Evolutionary conservation across 2,329 filamentous ascomycete species (phyloP).

Genomic region (Ceratocystis alfenasii): DNA sequence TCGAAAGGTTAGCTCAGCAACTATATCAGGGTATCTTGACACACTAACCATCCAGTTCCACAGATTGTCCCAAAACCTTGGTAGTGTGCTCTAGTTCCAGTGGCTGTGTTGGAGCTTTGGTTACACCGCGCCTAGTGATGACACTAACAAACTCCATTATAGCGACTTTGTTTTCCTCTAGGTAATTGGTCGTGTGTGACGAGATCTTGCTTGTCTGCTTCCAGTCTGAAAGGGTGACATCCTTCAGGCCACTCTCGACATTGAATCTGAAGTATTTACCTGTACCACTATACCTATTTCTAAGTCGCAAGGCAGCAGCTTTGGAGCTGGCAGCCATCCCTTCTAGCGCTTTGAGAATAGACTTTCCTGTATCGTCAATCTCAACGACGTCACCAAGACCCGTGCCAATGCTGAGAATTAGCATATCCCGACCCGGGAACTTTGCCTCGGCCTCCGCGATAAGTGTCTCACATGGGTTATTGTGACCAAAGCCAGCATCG

Average conservation of each 20-base stretch:
- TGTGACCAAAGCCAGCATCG: slow-evolving; percentile 26
- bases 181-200: slow-evolving; percentile 25
- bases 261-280: slow-evolving; percentile 26
- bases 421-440: slow-evolving; percentile 24
- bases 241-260: slow-evolving; percentile 26
- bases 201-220: slow-evolving; percentile 25
- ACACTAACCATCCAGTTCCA: neutral
- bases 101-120: no score
- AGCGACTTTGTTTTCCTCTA: slow-evolving; percentile 17
- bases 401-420: slow-evolving; percentile 27
- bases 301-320: neutral
- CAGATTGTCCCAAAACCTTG: neutral
- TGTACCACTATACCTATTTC: slow-evolving; percentile 23
- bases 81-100: no score
- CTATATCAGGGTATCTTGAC: neutral
- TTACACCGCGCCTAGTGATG: neutral
- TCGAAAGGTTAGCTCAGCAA: neutral
- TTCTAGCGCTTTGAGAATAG: neutral
- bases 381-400: slow-evolving; percentile 25
- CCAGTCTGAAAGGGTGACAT: slow-evolving; percentile 26
- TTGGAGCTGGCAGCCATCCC: neutral
- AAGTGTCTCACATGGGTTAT: slow-evolving; percentile 23
- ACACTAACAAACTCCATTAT: neutral
- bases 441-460: slow-evolving; percentile 26
- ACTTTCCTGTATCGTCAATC: slow-evolving; percentile 21